Evolutionary conservation across 1,284 basidiomycete species (phyloP).

Genomic region (Apiotrichum siamense): DNA sequence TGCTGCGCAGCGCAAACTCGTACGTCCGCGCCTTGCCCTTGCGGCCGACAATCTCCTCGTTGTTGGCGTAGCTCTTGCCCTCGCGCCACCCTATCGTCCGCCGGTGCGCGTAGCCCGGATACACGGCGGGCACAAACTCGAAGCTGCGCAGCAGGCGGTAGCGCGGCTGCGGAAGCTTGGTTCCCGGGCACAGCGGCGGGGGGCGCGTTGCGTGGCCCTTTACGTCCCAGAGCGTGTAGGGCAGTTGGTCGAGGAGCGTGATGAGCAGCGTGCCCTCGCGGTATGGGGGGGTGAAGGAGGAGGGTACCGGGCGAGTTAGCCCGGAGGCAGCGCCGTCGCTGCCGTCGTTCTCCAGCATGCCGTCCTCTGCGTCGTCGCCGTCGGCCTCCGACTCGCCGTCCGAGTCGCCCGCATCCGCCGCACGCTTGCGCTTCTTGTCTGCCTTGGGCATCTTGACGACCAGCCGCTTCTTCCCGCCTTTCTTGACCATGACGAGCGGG

Average conservation of each 20-base stretch:
- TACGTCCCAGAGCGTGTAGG: slow-evolving; percentile 84
- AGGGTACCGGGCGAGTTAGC: slow-evolving; percentile 8
- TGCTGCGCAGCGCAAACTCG: slow-evolving; percentile 35
- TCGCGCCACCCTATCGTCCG: slow-evolving; percentile 74
- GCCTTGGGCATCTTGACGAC: not conserved
- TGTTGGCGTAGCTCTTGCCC: slow-evolving; percentile 38
- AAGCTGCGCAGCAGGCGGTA: slow-evolving; percentile 77
- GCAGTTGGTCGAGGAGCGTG: slow-evolving; percentile 71
- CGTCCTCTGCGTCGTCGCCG: not conserved
- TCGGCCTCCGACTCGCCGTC: slow-evolving; percentile 10
- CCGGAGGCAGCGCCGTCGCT: slow-evolving; percentile 47
- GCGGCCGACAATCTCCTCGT: slow-evolving; percentile 44
- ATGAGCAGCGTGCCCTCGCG: slow-evolving; percentile 62
- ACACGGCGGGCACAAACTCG: slow-evolving; percentile 63
- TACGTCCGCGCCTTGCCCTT: slow-evolving; percentile 40
- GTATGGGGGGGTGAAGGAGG: slow-evolving; percentile 38
- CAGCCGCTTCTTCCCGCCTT: slow-evolving; percentile 14
- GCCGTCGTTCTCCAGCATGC: slow-evolving; percentile 24
- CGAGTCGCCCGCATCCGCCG: slow-evolving; percentile 5
- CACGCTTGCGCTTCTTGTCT: slow-evolving; percentile 10
- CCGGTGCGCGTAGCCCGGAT: slow-evolving; percentile 81
- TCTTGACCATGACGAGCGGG: slow-evolving; percentile 8
- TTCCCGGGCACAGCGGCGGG: slow-evolving; percentile 19
- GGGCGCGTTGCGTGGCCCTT: slow-evolving; percentile 65
- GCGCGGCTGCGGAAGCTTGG: slow-evolving; percentile 52